A percentile compares a stretch with the other conserved stretches of the same genome.
Conservation (phyloP, 768 basidiomycete species). For the Leccinum truebloodii region DNA sequence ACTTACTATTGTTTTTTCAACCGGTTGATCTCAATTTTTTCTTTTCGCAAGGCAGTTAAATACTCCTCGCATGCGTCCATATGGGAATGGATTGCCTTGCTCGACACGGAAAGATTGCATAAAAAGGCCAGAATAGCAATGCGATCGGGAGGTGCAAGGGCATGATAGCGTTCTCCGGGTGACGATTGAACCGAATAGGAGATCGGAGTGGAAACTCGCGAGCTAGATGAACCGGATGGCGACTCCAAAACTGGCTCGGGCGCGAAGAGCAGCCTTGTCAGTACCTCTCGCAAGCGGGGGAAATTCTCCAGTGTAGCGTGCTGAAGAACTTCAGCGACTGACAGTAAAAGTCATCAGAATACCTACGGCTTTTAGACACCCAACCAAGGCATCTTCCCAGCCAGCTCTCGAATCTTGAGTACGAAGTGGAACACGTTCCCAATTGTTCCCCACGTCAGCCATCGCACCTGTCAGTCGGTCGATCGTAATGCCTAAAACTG, state of each 20-base stretch:
- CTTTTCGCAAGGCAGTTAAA: conserved; percentile 90
- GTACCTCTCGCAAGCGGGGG: conserved; percentile 67
- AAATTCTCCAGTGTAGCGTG: conserved; percentile 74
- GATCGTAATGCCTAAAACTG: conserved; percentile 55
- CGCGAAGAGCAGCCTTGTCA: conserved; percentile 73
- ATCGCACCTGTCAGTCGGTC: conserved; percentile 66
- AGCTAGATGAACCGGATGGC: conserved; percentile 45
- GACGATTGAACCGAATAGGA: conserved; percentile 45
- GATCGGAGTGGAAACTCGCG: conserved; percentile 50
- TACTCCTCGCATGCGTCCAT: conserved; percentile 91
- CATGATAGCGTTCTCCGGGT: conserved; percentile 71
- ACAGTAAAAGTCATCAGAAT: conserved; percentile 1
- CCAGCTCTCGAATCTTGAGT: conserved; percentile 74
- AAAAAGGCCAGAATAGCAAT: conserved; percentile 86
- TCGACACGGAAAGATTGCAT: conserved; percentile 86
- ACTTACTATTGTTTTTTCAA: conserved; percentile 86
- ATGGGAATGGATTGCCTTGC: conserved; percentile 82
- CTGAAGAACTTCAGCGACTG: conserved; percentile 39
- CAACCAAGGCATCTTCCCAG: conserved; percentile 91
- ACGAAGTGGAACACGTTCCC: conserved; percentile 77
- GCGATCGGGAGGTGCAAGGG: conserved; percentile 74
- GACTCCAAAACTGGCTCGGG: conserved; percentile 50
- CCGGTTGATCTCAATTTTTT: conserved; percentile 93
- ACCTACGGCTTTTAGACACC: conserved; percentile 88
- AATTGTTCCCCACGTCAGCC: conserved; percentile 83